phyloP scores from a whole-genome alignment of 2,329 filamentous ascomycete species.

The Aspergillus arachidicola region DNA sequence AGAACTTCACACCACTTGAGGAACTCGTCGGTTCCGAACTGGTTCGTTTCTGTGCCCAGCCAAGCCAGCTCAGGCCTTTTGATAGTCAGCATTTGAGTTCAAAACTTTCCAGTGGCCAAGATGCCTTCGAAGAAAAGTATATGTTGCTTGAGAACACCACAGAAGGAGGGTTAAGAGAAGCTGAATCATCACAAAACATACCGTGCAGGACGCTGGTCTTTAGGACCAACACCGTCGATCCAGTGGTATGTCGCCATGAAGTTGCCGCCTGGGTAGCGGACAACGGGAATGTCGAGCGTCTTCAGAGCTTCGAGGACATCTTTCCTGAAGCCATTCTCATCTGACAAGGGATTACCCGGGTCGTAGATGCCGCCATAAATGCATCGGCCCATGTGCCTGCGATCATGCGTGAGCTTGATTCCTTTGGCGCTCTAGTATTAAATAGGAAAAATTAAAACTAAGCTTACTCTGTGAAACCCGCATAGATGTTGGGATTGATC shows the following conservation, averaged over 20 bases:
- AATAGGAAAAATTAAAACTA: not conserved
- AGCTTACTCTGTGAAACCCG: conserved; percentile 78
- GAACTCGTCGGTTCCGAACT: conserved; percentile 86
- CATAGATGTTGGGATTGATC: conserved; percentile 80
- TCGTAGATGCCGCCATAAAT: conserved; percentile 88
- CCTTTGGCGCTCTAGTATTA: not conserved
- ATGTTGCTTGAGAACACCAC: not conserved
- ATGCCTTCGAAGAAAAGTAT: not conserved
- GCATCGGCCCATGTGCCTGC: conserved; percentile 83
- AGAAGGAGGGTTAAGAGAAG: not conserved
- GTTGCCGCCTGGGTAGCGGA: conserved; percentile 82
- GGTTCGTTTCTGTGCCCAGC: conserved; percentile 74
- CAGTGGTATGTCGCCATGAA: conserved; percentile 86
- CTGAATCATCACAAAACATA: conserved; percentile 27
- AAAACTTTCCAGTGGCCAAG: not conserved
- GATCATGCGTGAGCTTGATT: conserved; percentile 18
- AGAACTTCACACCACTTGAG: conserved; percentile 76
- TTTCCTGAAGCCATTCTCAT: conserved; percentile 73
- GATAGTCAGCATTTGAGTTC: not conserved
- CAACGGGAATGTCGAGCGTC: conserved; percentile 74
- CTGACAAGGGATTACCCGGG: conserved; percentile 71
- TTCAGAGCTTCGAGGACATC: conserved; percentile 75
- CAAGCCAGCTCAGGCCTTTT: conserved; percentile 73
- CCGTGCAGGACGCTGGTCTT: conserved; percentile 64
- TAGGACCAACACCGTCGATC: conserved; percentile 77